Base-by-base conservation (phyloP, 257 asterid species). In the Solanum chaucha region DNA sequence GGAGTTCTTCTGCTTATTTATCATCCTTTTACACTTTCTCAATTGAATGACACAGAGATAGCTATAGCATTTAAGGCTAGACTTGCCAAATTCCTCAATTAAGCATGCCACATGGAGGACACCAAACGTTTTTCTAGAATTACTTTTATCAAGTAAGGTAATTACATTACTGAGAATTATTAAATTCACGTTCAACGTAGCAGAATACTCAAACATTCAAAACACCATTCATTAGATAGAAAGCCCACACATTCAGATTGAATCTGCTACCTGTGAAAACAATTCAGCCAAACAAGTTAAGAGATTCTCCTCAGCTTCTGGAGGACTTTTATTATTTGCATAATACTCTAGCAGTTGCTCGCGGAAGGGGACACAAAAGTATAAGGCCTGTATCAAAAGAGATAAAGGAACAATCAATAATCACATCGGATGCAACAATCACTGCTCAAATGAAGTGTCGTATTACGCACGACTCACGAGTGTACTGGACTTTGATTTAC, bases 271-370 rank as follows among this genome's bases (percentile, higher is more conserved):
- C 98, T 93, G 98, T 6, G 94, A 91, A 90, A 95, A 96, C 74
- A 96, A 91, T 77, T 96, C 99, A 24, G 99, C 99, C 51, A 96
- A 91, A 90, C 99, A 96, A 32, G 99, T 95, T 78, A 96, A 89
- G 74, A 95, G 94, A 90, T 96, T 96, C 87, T 96, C 99, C 46
- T 95, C 96, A 24, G 89, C 92, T 86, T 96, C 99, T 22, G 89
- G 90, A 65, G 87, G 92, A 88, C 68, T 89, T 87, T 95, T 95
- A 88, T 90, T 92, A 86, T 88, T 92, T 41, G 95, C 85, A 91
- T 93, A 96, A 91, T 96, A 94, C 88, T 93, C 99, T 85, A 94
- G 91, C 87, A 96, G 88, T 81, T 94, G 95, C 85, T 95, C 98
- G 14, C 99, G 97, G 88, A 96, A 96, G 28, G 99, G 99, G 2